Conservation (phyloP, 2,329 filamentous ascomycete species). For the Ceratocystis eucalypticola region DNA sequence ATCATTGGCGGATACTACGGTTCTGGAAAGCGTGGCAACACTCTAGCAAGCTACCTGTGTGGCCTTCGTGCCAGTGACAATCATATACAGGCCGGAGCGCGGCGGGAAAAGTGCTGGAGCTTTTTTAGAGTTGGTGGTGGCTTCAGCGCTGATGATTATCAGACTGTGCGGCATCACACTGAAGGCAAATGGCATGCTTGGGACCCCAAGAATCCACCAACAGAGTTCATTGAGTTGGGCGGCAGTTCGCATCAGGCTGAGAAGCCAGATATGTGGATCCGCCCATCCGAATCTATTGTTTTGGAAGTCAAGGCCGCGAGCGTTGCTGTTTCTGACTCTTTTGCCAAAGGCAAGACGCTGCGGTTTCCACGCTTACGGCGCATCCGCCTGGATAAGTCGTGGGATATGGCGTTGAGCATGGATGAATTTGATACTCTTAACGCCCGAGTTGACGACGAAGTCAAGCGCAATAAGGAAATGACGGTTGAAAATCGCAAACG, state of each 20-base stretch:
- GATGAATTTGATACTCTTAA: conserved; percentile 66
- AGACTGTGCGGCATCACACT: conserved; percentile 65
- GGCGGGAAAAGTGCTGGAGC: conserved; percentile 69
- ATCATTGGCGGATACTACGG: conserved; percentile 90
- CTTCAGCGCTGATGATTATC: conserved; percentile 73
- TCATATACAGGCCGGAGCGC: conserved; percentile 43
- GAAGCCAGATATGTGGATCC: conserved; percentile 83
- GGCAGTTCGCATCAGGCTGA: conserved; percentile 53
- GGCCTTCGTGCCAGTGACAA: conserved; percentile 64
- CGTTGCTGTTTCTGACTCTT: conserved; percentile 60
- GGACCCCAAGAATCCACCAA: conserved; percentile 64
- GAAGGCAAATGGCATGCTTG: conserved; percentile 82
- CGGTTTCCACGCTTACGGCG: conserved; percentile 83
- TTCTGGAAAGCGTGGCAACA: conserved; percentile 69
- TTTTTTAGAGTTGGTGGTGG: conserved; percentile 98
- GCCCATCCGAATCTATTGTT: conserved; percentile 74
- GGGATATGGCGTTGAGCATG: conserved; percentile 65
- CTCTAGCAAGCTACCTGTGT: conserved; percentile 76
- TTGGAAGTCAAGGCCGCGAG: conserved; percentile 79
- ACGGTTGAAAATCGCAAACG: conserved; percentile 54
- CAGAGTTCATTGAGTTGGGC: conserved; percentile 66
- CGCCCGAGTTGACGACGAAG: conserved; percentile 53
- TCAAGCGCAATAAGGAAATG: conserved; percentile 56
- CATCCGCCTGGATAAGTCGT: conserved; percentile 68
- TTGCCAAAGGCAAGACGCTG: conserved; percentile 62